Evolutionary conservation across 2,329 filamentous ascomycete genomes (phyloP).

Genomic region (Aureobasidium sp.): DNA sequence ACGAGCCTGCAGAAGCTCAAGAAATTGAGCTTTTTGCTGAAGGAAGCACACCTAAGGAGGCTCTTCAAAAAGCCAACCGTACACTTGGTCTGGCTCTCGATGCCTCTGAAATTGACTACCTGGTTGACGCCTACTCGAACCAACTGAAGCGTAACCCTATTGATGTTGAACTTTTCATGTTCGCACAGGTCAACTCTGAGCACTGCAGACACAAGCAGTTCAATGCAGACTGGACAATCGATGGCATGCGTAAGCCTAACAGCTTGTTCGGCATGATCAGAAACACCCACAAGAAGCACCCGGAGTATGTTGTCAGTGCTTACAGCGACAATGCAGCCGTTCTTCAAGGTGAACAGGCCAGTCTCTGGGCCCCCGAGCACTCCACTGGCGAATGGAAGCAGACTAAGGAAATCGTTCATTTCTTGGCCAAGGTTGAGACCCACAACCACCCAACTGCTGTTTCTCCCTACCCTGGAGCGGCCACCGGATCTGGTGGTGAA

Average conservation of each 20-base stretch:
- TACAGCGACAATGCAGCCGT: constrained; percentile 99
- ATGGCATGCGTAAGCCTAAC: constrained; percentile 68
- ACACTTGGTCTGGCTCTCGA: constrained; percentile 80
- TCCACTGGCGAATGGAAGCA: constrained; percentile 80
- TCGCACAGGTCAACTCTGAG: constrained; percentile 97
- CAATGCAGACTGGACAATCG: constrained; percentile 93
- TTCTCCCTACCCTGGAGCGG: constrained; percentile 84
- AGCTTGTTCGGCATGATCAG: constrained; percentile 94
- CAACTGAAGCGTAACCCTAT: constrained; percentile 59
- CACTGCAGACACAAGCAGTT: constrained; percentile 87
- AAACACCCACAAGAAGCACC: constrained; percentile 76
- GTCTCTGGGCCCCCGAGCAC: constrained; percentile 82
- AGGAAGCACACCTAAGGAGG: constrained; percentile 56
- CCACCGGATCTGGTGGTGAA: constrained; percentile 90
- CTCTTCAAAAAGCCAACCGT: constrained; percentile 75
- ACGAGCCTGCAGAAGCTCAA: constrained; percentile 44
- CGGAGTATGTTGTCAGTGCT: constrained; percentile 79
- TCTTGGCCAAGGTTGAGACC: constrained; percentile 91
- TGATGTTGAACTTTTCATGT: constrained; percentile 98
- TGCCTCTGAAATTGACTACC: constrained; percentile 80
- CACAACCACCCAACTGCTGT: constrained; percentile 97
- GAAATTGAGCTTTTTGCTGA: constrained; percentile 32
- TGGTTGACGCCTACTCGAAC: constrained; percentile 73
- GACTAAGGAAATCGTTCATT: constrained; percentile 77
- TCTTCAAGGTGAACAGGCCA: constrained; percentile 60